Conservation (phyloP, 306 rosid genomes). For the Malus orientalis region DNA sequence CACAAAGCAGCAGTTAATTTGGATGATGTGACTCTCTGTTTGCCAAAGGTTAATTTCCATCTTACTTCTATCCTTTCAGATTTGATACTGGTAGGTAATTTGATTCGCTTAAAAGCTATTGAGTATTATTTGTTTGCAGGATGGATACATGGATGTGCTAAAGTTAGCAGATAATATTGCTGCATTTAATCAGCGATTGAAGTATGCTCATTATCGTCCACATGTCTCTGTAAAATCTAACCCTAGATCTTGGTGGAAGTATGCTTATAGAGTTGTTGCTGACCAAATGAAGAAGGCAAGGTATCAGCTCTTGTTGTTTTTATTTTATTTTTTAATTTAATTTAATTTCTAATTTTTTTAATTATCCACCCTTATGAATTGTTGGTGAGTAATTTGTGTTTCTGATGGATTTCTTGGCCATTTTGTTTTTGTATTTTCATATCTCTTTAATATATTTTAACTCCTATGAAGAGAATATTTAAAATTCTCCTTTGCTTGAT, state of each 20-base stretch:
- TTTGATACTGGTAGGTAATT: slow-evolving; percentile 3
- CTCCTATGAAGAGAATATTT: neutral
- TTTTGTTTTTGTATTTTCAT: neutral
- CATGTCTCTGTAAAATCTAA: slow-evolving; percentile 59
- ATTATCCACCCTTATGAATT: neutral
- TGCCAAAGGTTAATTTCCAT: slow-evolving; percentile 60
- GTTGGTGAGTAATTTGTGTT: neutral
- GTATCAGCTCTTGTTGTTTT: slow-evolving; percentile 26
- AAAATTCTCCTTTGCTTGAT: neutral
- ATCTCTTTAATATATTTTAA: neutral
- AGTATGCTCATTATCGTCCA: slow-evolving; percentile 92
- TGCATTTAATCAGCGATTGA: slow-evolving; percentile 83
- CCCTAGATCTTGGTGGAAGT: slow-evolving; percentile 89
- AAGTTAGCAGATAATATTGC: slow-evolving; percentile 90
- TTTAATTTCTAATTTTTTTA: neutral
- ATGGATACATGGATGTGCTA: slow-evolving; percentile 74
- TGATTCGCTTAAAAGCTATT: slow-evolving; percentile 4
- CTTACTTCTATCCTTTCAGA: neutral
- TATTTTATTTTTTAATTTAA: neutral
- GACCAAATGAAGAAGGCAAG: slow-evolving; percentile 93
- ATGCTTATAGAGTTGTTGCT: slow-evolving; percentile 71
- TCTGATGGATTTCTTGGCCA: neutral
- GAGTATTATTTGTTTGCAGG: slow-evolving; percentile 40
- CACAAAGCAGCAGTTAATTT: slow-evolving; percentile 83
- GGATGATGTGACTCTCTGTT: slow-evolving; percentile 91